Evolutionary conservation across 371 early-diverging fungal species (phyloP), one percentile per base, ranked within the genome.

Genomic region (Dichotomocladium elegans): DNA sequence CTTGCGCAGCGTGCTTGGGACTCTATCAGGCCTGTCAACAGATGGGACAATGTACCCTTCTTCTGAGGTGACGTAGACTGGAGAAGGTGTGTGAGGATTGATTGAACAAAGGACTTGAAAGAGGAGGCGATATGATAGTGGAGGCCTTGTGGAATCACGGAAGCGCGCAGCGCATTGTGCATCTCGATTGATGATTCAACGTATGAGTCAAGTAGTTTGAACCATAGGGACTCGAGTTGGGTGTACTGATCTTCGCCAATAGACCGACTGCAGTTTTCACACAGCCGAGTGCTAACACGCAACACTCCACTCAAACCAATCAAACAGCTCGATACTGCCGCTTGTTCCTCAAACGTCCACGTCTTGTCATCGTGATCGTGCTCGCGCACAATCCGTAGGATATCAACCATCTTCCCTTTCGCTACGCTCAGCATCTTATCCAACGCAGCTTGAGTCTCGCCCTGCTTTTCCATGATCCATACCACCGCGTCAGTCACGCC

Each of bases 401-500:
- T 58, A 17, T 60, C 55, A 1, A 63, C 53, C 26, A 77, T 72
- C 27, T 76, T 76, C 15, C 80, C 83, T 55, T 69, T 71, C 17
- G 86, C 81, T n/a, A 81, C 78, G 17, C 77, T 77, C 24, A 85
- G 56, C 57, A 90, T 75, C 41, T 83, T 82, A 15, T 74, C 70
- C 21, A 91, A 57, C 0, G 92, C 90, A 1, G 83, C 87, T 25
- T 73, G 69, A 1, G 83, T 77, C 55, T 89, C 72, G 1, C 89
- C 90, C 34, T 71, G 83, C 44, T 81, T 70, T 55, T 90, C 89
- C 66, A 88, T 70, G 19, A 91, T 82, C 90, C 92, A 91, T 6
- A 89, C 85, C 8, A 84, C 86, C 0, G 89, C 88, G 57, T 87
- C 85, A 21, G 81, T 77, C 1, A 87, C 82, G 9, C 79, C 79